Base-by-base conservation (phyloP, 371 early-diverging fungal species). In the Apophysomyces sp. region DNA sequence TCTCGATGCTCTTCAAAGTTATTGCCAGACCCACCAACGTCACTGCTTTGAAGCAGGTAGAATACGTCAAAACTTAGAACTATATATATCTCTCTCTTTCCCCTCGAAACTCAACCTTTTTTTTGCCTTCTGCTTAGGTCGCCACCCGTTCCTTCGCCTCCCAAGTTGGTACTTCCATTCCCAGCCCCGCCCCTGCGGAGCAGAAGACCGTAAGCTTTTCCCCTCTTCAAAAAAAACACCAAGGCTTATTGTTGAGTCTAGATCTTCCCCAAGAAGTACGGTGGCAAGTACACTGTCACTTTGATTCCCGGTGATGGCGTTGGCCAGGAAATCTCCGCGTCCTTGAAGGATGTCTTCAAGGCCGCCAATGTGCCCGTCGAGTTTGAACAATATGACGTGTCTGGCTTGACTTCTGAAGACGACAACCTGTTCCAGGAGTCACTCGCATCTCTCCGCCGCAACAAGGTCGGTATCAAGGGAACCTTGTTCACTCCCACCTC, bases 251-350 rank as follows among this genome's bases (percentile, higher is more conserved):
- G 18, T 41, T n/a, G 37, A 39, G 34, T 34, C 8, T 65, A 78
- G 78, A 72, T 72, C 34, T 66, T 66, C 62, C 69, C 75, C 58
- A 78, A 78, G 64, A 78, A 78, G 69, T 78, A 78, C 57, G 78
- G 78, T 53, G 98, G 32, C 41, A 55, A 83, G 34, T 90, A 94
- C 85, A 97, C 93, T 55, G 95, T 96, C 58, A 98, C 98, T 18
- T 79, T 98, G 57, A 95, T 98, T 69, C 98, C 98, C 49, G 98
- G 98, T 70, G 98, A 98, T 73, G 98, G 98, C 78, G 90, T 97
- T 60, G 98, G 98, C 62, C 86, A 87, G 70, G 98, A 98, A 76
- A 86, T 94, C 64, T 87, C 96, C 60, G 72, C 80, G 26, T 86
- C 97, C 18, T 96, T 98, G 61, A 96, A 96, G 85, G 83, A 93